Evolutionary conservation across 1,284 basidiomycete genomes (phyloP).

Genomic region (Cronartium ribicola): DNA sequence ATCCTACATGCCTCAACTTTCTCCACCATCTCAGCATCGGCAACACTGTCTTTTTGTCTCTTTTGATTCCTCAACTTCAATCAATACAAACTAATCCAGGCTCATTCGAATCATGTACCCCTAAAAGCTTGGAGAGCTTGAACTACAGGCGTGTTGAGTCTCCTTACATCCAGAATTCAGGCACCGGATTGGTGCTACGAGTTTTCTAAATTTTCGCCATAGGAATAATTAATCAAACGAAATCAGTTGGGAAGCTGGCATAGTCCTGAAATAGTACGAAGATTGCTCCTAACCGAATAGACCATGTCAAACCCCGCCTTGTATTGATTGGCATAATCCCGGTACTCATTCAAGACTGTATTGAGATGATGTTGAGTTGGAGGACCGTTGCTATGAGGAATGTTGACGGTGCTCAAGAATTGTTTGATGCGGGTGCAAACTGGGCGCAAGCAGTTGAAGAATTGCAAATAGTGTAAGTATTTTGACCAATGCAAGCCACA

Average conservation of each 20-base stretch:
- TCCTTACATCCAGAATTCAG: constrained; percentile 38
- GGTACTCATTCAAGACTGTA: constrained; percentile 17
- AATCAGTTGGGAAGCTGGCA: neutral
- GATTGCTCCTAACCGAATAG: constrained; percentile 7
- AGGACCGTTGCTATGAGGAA: neutral
- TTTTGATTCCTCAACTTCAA: no score
- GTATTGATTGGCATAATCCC: constrained; percentile 11
- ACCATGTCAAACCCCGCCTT: neutral
- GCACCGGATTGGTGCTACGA: constrained; percentile 23
- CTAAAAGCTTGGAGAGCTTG: neutral
- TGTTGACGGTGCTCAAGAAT: constrained; percentile 6
- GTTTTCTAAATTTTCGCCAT: constrained; percentile 15
- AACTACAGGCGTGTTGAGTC: neutral
- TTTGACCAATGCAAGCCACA: neutral
- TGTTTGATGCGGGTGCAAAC: constrained; percentile 40
- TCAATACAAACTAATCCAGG: no score
- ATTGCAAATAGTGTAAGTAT: neutral
- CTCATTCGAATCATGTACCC: no score
- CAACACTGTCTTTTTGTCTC: no score
- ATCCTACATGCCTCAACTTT: no score
- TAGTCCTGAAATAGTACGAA: neutral
- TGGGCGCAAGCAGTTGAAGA: neutral
- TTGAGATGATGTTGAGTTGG: constrained; percentile 16
- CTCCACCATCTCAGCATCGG: no score
- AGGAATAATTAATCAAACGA: neutral